These are phyloP conservation scores for Tylopilus subfusipes DNA, from an alignment of 768 basidiomycete species.

Conservation along the genomic window DNA sequence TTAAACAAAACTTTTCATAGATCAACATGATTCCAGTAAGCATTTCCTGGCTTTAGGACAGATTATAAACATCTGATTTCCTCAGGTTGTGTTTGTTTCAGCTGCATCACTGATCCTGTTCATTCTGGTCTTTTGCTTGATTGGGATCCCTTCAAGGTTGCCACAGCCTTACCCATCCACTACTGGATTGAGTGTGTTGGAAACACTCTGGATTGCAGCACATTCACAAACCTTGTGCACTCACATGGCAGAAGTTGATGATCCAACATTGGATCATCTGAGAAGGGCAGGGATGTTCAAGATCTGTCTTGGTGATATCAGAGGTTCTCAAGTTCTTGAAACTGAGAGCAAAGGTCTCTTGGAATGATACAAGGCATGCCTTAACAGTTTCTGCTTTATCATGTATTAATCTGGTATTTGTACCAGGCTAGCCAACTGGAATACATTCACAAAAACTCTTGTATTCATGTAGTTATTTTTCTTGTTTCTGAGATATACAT, in stretches of 20 bases:
- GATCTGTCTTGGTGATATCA: neutral
- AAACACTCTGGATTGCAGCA: conserved; percentile 1
- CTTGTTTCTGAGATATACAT: no score
- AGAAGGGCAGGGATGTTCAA: conserved; percentile 10
- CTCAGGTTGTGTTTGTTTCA: no score
- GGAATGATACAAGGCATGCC: neutral
- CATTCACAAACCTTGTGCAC: conserved; percentile 3
- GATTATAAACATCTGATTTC: neutral
- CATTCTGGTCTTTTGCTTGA: no score
- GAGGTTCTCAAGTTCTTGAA: neutral
- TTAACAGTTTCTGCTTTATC: neutral
- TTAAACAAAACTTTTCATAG: neutral
- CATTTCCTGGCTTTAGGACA: no score
- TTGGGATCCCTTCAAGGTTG: no score
- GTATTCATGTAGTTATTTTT: no score
- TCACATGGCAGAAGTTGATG: neutral
- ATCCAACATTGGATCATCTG: neutral
- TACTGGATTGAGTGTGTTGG: no score
- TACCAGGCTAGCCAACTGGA: no score
- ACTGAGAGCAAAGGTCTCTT: neutral
- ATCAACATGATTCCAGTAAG: conserved; percentile 17
- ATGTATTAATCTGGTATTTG: no score
- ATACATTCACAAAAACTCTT: no score
- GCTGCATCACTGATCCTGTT: no score
- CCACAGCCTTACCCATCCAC: no score